Conservation (phyloP, 805 yeast genomes). For the Ogataea methanolica region DNA sequence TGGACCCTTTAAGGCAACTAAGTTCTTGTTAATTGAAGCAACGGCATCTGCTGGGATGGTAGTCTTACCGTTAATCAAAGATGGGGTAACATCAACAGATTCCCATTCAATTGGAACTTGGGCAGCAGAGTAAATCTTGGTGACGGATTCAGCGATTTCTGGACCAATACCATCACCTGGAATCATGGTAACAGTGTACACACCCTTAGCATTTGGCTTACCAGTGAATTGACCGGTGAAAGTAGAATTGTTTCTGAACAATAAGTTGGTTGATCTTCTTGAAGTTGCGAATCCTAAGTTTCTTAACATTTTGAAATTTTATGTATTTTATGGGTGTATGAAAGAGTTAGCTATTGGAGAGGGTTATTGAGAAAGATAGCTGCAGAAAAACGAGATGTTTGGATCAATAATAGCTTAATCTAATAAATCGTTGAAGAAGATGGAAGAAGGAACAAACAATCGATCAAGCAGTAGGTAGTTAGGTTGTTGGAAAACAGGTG, state of each 20-base stretch:
- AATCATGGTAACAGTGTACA: slow-evolving; percentile 88
- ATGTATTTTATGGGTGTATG: neutral
- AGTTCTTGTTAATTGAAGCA: slow-evolving; percentile 85
- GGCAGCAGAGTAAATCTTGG: slow-evolving; percentile 90
- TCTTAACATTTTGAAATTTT: slow-evolving; percentile 4
- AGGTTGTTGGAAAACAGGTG: no score
- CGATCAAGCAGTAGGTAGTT: no score
- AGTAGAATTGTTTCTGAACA: slow-evolving; percentile 28
- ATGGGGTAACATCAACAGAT: slow-evolving; percentile 92
- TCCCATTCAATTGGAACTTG: slow-evolving; percentile 97
- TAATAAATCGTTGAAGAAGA: no score
- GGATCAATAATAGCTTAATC: no score
- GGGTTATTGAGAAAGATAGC: neutral
- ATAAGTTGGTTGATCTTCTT: slow-evolving; percentile 13
- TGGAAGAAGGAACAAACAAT: no score
- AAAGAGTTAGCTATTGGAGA: neutral
- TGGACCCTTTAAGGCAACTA: slow-evolving; percentile 97
- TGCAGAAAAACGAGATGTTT: no score
- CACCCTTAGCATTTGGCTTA: slow-evolving; percentile 66
- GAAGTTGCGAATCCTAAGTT: slow-evolving; percentile 3
- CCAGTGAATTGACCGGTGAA: slow-evolving; percentile 66
- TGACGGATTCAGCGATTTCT: slow-evolving; percentile 92
- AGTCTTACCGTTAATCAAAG: slow-evolving; percentile 86
- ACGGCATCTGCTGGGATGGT: slow-evolving; percentile 91
- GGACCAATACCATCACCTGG: slow-evolving; percentile 99